phyloP scores from a whole-genome alignment of 257 asterid genomes.

The Fraxinus excelsior region DNA sequence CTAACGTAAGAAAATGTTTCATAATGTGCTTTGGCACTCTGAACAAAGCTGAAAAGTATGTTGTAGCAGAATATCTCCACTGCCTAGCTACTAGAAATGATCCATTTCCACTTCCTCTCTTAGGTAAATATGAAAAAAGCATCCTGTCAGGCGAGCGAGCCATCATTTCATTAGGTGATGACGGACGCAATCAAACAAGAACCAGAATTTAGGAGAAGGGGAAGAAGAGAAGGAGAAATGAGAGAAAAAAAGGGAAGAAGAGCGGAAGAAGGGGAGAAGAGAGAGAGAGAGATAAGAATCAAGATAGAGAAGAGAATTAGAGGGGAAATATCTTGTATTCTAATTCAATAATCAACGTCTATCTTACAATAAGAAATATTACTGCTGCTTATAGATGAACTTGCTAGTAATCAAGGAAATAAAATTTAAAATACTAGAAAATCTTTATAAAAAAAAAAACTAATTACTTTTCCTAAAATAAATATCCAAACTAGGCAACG shows the following conservation, averaged over 20 bases:
- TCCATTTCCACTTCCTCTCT: not conserved
- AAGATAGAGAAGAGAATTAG: not conserved
- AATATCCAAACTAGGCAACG: too few relatives aligned
- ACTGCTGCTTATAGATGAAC: too few relatives aligned
- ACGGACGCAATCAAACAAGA: not conserved
- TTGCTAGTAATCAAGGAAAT: too few relatives aligned
- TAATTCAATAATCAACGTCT: not conserved
- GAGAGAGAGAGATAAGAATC: not conserved
- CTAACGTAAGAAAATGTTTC: not conserved
- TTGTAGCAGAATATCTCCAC: conserved; percentile 7
- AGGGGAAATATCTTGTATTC: not conserved
- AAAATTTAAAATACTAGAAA: too few relatives aligned
- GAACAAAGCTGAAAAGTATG: not conserved
- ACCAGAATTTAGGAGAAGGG: not conserved
- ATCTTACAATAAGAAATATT: too few relatives aligned
- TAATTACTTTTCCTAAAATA: too few relatives aligned
- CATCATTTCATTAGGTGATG: not conserved
- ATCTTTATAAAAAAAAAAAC: too few relatives aligned
- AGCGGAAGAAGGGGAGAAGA: too few relatives aligned
- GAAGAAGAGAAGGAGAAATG: not conserved
- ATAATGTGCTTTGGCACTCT: conserved; percentile 5
- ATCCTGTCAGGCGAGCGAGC: not conserved
- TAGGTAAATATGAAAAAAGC: not conserved
- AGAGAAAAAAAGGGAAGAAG: too few relatives aligned
- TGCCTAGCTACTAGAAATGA: not conserved